Evolutionary conservation across 73 alveolate genomes (phyloP).

Genomic region (Paramecium sexaurelia): DNA sequence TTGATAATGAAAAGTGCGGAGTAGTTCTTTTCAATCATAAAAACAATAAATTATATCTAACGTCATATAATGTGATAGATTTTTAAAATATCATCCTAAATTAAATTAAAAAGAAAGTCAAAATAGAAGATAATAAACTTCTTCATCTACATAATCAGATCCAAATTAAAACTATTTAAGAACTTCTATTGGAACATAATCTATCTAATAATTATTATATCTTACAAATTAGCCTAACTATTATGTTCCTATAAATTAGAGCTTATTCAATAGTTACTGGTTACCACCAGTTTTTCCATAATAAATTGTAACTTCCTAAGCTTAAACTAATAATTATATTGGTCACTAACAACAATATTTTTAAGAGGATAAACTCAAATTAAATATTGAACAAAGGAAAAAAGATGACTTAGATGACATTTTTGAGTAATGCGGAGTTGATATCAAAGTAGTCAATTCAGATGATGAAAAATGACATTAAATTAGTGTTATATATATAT

Average conservation of each 20-base stretch:
- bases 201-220: not conserved
- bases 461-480: constrained; percentile 18
- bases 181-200: not conserved
- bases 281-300: not conserved
- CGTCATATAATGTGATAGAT: constrained; percentile 28
- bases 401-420: not conserved
- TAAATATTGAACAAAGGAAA: not conserved
- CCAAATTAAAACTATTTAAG: not conserved
- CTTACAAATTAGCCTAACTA: not conserved
- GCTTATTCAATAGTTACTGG: constrained; percentile 35
- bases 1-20: constrained; percentile 17
- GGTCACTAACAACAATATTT: not conserved
- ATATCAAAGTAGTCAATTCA: constrained; percentile 20
- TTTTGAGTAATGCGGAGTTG: not conserved
- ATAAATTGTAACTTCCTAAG: not conserved
- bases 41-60: constrained; percentile 11
- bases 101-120: not conserved
- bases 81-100: not conserved
- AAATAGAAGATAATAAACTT: not conserved
- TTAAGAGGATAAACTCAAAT: not conserved
- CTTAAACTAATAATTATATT: not conserved
- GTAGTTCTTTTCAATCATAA: not conserved
- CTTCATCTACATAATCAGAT: not conserved
- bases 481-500: not conserved
- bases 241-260: not conserved